These are phyloP conservation scores for Alternaria hordeiaustralica DNA, from an alignment of 2,329 filamentous ascomycete genomes.

Conservation along the genomic window DNA sequence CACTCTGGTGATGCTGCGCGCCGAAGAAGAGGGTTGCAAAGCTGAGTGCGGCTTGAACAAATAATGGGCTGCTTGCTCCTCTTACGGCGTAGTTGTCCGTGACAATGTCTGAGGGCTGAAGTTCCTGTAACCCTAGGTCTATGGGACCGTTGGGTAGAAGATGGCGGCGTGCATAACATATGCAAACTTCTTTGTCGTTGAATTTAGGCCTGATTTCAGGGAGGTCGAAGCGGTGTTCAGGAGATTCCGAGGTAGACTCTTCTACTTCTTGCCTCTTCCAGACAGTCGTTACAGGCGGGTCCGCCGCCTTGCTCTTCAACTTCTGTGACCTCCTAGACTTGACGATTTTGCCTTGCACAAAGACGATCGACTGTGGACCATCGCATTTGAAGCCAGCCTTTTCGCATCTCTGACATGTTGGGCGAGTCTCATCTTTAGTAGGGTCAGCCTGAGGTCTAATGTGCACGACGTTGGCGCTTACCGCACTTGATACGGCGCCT, in stretches of 20 bases:
- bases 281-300: not conserved
- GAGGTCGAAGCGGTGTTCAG: not conserved
- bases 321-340: conserved; percentile 30
- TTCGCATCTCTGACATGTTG: conserved; percentile 35
- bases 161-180: conserved; percentile 31
- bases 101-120: conserved; percentile 23
- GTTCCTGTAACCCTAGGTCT: conserved; percentile 26
- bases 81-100: not conserved
- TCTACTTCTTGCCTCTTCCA: conserved; percentile 1
- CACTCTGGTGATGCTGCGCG: conserved; percentile 20
- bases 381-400: conserved; percentile 31
- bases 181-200: conserved; percentile 31
- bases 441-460: conserved; percentile 6
- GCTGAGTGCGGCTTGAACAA: conserved; percentile 28
- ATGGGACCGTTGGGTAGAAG: conserved; percentile 30
- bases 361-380: conserved; percentile 30
- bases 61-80: conserved; percentile 14
- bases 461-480: conserved; percentile 17
- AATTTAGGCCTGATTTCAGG: conserved; percentile 3
- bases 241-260: not conserved
- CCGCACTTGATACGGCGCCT: conserved; percentile 40
- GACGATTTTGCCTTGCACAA: conserved; percentile 35
- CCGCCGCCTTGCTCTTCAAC: not conserved
- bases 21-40: conserved; percentile 39
- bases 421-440: conserved; percentile 33